Base-by-base conservation (phyloP, 495 filamentous ascomycete species). In the Lepraria neglecta region DNA sequence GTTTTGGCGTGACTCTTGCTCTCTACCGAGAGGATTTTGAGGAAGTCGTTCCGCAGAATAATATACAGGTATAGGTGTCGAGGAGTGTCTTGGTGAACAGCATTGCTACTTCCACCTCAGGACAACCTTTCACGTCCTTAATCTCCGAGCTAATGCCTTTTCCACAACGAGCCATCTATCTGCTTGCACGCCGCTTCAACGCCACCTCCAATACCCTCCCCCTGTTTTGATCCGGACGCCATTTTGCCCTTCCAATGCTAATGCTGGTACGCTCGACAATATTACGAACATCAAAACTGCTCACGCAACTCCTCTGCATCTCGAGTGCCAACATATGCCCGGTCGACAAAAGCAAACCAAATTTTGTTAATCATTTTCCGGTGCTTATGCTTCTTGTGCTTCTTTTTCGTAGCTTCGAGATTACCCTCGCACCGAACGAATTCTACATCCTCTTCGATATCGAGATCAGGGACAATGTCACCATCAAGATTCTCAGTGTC, bases 291-390 rank as follows among this genome's bases (percentile, higher is more conserved):
- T 56, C 40, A 56, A 40, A 65, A 65, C n/a, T 67, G 38, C 54
- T 80, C 72, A 58, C 76, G 72, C 38, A 88, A 65, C 28, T 91
- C 85, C 33, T 85, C 76, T 54, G 78, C 73, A 62, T 84, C 77
- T 66, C 85, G 74, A 17, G 83, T 87, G 24, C 87, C 83, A 24
- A 94, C 87, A 76, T 94, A 95, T 0, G 91, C 91, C 45, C 90
- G 83, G 28, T 74, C 71, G 19, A 95, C 71, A 69, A 96, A 96
- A 11, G 86, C 78, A 53, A 83, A 78, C 91, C 91, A 96, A 4
- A 80, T 70, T 67, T 80, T 78, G 64, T 82, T 80, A 40, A 75
- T 72, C 59, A 74, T 81, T 74, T 73, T 74, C 69, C 75, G 73
- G 59, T 78, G 73, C 59, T 76, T 68, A 44, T 76, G 69, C 61